These are phyloP conservation scores for Zizania palustris DNA, from an alignment of 202 grass and related monocot genomes.

Conservation along the genomic window DNA sequence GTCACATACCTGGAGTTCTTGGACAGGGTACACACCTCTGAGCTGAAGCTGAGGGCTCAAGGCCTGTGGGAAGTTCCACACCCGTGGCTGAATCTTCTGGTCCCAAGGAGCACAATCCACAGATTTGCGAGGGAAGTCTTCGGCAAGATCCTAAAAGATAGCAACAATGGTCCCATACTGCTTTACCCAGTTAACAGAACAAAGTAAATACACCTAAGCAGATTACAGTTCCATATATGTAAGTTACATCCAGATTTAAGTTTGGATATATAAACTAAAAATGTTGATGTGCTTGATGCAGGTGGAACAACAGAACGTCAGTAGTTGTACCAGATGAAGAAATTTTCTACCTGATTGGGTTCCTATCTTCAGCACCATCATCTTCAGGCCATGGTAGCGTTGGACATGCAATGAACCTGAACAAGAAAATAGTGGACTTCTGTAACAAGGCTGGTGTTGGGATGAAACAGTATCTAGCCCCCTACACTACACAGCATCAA, in stretches of 20 bases:
- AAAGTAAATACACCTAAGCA: slow-evolving; percentile 56
- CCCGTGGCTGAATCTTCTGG: slow-evolving; percentile 93
- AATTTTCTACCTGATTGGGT: slow-evolving; percentile 78
- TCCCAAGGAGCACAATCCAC: slow-evolving; percentile 75
- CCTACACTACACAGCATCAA: slow-evolving; percentile 82
- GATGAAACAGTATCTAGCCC: slow-evolving; percentile 90
- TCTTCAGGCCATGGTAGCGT: slow-evolving; percentile 57
- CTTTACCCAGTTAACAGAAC: slow-evolving; percentile 93
- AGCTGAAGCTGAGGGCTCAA: slow-evolving; percentile 73
- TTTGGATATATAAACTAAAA: slow-evolving; percentile 36
- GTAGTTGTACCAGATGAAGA: slow-evolving; percentile 83
- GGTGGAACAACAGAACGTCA: slow-evolving; percentile 87
- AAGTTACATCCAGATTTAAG: background rate
- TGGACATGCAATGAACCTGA: slow-evolving; percentile 59
- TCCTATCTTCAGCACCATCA: slow-evolving; percentile 74
- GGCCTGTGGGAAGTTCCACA: slow-evolving; percentile 96
- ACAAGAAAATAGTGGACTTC: slow-evolving; percentile 72
- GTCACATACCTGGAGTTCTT: slow-evolving; percentile 89
- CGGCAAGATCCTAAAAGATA: slow-evolving; percentile 89
- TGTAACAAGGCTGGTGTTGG: slow-evolving; percentile 54
- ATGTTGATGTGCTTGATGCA: slow-evolving; percentile 40
- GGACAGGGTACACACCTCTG: slow-evolving; percentile 84
- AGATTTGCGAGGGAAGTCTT: slow-evolving; percentile 74
- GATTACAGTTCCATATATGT: background rate
- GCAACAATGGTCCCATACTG: slow-evolving; percentile 86